Conservation (phyloP, 176 grass and related monocot species). For the Carex littledalei region DNA sequence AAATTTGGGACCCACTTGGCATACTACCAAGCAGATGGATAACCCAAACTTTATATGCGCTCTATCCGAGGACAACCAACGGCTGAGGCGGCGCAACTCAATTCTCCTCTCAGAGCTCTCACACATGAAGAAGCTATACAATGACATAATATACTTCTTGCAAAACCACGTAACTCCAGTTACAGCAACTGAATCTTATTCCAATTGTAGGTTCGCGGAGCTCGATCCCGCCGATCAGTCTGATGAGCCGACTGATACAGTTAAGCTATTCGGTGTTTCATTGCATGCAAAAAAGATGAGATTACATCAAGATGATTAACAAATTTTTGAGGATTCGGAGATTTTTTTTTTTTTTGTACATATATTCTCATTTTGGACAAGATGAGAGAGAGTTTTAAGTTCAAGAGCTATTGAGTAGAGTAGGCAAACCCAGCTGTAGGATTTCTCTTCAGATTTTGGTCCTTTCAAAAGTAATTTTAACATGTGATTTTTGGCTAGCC, state of each 20-base stretch:
- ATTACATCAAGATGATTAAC: constrained; percentile 26
- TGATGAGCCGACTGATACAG: constrained; percentile 29
- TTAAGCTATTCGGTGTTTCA: constrained; percentile 92
- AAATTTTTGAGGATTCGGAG: neutral
- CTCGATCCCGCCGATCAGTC: constrained; percentile 22
- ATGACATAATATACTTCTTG: constrained; percentile 92
- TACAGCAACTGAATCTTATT: constrained; percentile 26
- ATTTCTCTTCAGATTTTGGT: neutral
- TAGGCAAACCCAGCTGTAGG: neutral
- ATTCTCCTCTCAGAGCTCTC: constrained; percentile 74
- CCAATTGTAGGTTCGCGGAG: constrained; percentile 41
- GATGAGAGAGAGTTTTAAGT: neutral
- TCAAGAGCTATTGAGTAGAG: neutral
- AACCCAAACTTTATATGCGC: constrained; percentile 47
- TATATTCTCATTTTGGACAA: neutral
- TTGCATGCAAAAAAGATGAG: constrained; percentile 59
- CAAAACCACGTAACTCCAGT: constrained; percentile 69
- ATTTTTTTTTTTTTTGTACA: neutral
- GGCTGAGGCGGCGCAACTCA: constrained; percentile 70
- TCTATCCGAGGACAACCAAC: constrained; percentile 81
- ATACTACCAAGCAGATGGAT: constrained; percentile 34
- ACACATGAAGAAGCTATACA: constrained; percentile 98
- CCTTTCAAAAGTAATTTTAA: neutral
- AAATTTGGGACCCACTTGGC: constrained; percentile 17
- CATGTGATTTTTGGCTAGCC: neutral